These are phyloP conservation scores for Marsdenia floribunda DNA, from an alignment of 257 asterid species.

Conservation along the genomic window DNA sequence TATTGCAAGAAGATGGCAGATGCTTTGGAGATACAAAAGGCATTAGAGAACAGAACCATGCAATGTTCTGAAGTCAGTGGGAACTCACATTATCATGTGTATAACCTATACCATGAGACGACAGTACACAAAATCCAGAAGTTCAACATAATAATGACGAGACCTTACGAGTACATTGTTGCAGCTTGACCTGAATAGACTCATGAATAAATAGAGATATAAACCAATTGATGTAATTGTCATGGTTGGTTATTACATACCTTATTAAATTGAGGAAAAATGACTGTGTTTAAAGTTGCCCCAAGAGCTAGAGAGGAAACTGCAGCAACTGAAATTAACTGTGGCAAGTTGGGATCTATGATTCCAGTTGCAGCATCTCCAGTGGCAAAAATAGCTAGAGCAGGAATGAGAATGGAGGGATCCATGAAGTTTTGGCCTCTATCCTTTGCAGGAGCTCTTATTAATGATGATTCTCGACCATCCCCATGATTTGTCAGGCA, in stretches of 20 bases:
- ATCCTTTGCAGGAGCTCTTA: constrained; percentile 78
- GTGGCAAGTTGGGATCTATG: constrained; percentile 84
- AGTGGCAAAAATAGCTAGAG: constrained; percentile 61
- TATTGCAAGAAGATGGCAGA: not conserved
- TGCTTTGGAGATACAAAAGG: not conserved
- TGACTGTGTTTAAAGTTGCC: constrained; percentile 54
- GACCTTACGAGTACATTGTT: not conserved
- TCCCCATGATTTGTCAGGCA: constrained; percentile 79
- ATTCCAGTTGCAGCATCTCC: constrained; percentile 94
- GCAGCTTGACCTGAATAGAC: not conserved
- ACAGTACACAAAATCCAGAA: not conserved
- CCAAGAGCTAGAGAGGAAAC: constrained; percentile 71
- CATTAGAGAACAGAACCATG: not conserved
- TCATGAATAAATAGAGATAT: not conserved
- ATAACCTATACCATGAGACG: not conserved
- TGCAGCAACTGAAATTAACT: constrained; percentile 59
- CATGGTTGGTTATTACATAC: constrained; percentile 15
- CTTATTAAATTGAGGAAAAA: constrained; percentile 71
- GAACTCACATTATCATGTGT: not conserved
- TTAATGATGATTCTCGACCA: constrained; percentile 72
- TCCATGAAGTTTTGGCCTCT: constrained; percentile 41
- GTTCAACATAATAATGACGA: not conserved
- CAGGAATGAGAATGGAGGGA: constrained; percentile 66
- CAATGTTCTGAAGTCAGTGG: not conserved
- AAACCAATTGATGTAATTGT: not conserved